phyloP scores from a whole-genome alignment of 148 eudicot species.

The Spergularia bocconei region DNA sequence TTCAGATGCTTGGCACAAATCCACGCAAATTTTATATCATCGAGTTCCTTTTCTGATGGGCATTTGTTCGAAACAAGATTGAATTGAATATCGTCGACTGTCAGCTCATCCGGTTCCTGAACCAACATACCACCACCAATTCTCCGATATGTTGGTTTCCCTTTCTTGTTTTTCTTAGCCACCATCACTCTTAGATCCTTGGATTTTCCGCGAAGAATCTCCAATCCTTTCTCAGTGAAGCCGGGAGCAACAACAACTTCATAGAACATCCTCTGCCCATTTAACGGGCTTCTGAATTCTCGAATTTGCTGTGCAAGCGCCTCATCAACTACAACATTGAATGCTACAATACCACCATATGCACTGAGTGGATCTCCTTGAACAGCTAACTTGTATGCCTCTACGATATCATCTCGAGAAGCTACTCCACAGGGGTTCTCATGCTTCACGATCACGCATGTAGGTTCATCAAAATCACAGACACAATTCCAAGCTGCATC shows the following conservation, averaged over 20 bases:
- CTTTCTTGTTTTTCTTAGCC: not conserved
- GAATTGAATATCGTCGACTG: not conserved
- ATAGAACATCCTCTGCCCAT: not conserved
- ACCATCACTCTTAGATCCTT: not conserved
- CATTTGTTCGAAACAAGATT: not conserved
- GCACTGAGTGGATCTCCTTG: too few relatives aligned
- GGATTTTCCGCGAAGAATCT: not conserved
- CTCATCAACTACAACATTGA: constrained; percentile 2
- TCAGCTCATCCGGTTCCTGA: not conserved
- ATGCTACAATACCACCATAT: not conserved
- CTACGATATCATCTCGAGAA: not conserved
- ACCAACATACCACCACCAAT: not conserved
- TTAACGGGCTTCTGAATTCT: not conserved
- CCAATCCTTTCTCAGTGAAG: not conserved
- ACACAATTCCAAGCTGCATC: not conserved
- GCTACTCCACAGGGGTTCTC: not conserved
- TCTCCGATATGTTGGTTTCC: too few relatives aligned
- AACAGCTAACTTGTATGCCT: not conserved
- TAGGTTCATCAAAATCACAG: not conserved
- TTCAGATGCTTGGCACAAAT: not conserved
- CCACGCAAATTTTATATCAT: not conserved
- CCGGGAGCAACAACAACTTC: not conserved
- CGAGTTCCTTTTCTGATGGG: not conserved
- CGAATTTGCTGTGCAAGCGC: not conserved
- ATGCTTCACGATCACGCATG: not conserved